Evolutionary conservation across 169 alveolate species (phyloP).

Genomic region (Plasmodium gallinaceum): DNA sequence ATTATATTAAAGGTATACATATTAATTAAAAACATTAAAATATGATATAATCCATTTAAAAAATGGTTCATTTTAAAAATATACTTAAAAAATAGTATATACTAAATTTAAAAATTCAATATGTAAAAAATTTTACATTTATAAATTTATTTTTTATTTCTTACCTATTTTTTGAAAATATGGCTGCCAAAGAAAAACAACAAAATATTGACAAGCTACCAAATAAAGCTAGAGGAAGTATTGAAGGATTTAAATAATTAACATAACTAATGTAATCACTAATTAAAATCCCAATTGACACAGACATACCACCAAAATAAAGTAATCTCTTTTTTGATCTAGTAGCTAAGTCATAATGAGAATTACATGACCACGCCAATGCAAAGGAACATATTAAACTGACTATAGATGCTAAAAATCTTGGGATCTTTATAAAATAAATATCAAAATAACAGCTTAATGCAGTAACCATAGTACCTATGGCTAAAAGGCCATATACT

Average conservation of each 20-base stretch:
- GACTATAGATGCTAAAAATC: slow-evolving; percentile 65
- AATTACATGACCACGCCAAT: slow-evolving; percentile 60
- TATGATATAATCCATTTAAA: not conserved
- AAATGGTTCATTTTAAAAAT: not conserved
- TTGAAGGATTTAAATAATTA: slow-evolving; percentile 70
- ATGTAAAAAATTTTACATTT: not conserved
- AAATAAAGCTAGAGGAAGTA: slow-evolving; percentile 68
- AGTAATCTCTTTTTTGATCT: slow-evolving; percentile 58
- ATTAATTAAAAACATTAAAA: not conserved
- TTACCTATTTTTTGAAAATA: slow-evolving; percentile 71
- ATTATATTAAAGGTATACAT: not conserved
- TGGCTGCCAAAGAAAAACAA: slow-evolving; percentile 73
- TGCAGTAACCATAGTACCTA: slow-evolving; percentile 66
- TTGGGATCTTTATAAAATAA: slow-evolving; percentile 47
- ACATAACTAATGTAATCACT: slow-evolving; percentile 71
- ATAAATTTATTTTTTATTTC: not conserved
- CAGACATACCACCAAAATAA: slow-evolving; percentile 68
- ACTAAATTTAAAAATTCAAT: too few species aligned
- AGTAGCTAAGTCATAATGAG: slow-evolving; percentile 24
- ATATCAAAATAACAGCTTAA: slow-evolving; percentile 69
- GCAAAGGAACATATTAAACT: slow-evolving; percentile 70
- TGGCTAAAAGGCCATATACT: slow-evolving; percentile 72
- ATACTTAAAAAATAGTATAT: not conserved
- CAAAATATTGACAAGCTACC: slow-evolving; percentile 69
- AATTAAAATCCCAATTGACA: slow-evolving; percentile 61